Evolutionary conservation across 495 filamentous ascomycete genomes (phyloP).

Genomic region (Poronia punctata): DNA sequence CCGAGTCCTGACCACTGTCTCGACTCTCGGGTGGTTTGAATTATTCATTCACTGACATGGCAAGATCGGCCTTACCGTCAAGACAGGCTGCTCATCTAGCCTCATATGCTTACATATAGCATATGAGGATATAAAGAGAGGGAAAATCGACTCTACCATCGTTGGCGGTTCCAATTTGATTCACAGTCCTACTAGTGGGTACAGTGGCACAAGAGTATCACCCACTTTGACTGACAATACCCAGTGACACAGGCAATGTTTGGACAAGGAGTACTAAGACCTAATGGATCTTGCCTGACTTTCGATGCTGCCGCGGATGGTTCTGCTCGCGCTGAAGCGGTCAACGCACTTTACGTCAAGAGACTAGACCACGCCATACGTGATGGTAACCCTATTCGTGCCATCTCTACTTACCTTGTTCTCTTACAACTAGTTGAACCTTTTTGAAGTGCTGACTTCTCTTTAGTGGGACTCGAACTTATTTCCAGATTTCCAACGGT

Average conservation of each 20-base stretch:
- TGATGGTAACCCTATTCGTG: conserved; percentile 44
- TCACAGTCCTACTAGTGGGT: conserved; percentile 28
- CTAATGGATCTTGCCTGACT: too few relatives aligned
- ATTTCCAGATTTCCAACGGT: conserved; percentile 1
- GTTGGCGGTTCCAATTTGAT: conserved; percentile 41
- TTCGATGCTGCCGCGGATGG: conserved; percentile 52
- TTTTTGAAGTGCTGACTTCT: conserved; percentile 5
- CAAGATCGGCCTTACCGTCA: too few relatives aligned
- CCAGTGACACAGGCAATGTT: too few relatives aligned
- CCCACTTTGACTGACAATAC: conserved; percentile 32
- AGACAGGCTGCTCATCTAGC: too few relatives aligned
- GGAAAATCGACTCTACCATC: conserved; percentile 30
- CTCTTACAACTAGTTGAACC: conserved; percentile 34
- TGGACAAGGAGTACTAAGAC: too few relatives aligned
- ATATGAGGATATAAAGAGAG: too few relatives aligned
- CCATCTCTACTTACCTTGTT: conserved; percentile 47
- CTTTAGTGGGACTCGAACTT: conserved; percentile 7
- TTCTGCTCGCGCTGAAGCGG: conserved; percentile 51
- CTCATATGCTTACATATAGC: too few relatives aligned
- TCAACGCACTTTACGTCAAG: conserved; percentile 50
- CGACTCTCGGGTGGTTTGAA: too few relatives aligned
- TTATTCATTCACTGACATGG: too few relatives aligned
- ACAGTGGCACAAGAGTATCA: conserved; percentile 15
- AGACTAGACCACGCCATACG: conserved; percentile 31
- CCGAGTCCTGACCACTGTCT: too few relatives aligned